Base-by-base conservation (phyloP, 176 grass and related monocot species). In the Thinopyrum elongatum region DNA sequence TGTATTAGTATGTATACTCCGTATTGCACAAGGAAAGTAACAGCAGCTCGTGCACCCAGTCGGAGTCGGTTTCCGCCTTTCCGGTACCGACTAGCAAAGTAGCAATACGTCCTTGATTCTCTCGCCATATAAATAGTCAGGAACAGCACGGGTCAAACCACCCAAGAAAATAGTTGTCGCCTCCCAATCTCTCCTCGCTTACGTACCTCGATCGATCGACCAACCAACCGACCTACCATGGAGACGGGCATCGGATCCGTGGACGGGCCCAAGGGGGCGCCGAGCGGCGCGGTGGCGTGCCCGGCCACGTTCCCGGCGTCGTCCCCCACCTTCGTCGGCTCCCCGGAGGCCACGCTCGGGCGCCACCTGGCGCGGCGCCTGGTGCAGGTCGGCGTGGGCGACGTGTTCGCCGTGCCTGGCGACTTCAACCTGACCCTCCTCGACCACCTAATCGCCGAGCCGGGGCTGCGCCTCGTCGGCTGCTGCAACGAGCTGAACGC, bases 401-500 rank as follows among this genome's bases (percentile, higher is more conserved):
- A 77, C 29, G 75, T 77, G 49, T 77, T 77, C 75, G 46, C 15
- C 49, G 75, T 77, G 49, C 75, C 75, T 2, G 75, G 75, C 46
- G 75, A 58, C 75, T 77, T 77, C 75, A 77, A 77, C 75, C 49
- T 77, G 1, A 77, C 75, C 46, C 75, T 55, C 46, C 75, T 77
- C 49, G 75, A 77, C 75, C 28, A 77, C 75, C 75, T 77, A 49
- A 58, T 77, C 10, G 28, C 75, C 49, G 75, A 77, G 75, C 75
- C 75, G 5, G 49, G 75, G 2, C 75, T 58, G 49, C 49, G 49
- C 65, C 14, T 93, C 33, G 55, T 93, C 25, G 88, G 88, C 35
- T 93, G 91, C 80, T 93, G 91, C 41, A 93, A 93, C 71, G 88
- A 93, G 76, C 80, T 93, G 73, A 90, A 93, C 82, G 88, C 92